Percentiles rank a stretch among this genome's conserved stretches.
Evolutionary conservation across 2,329 filamentous ascomycete species (phyloP).

Genomic region (Scedosporium dehoogii): DNA sequence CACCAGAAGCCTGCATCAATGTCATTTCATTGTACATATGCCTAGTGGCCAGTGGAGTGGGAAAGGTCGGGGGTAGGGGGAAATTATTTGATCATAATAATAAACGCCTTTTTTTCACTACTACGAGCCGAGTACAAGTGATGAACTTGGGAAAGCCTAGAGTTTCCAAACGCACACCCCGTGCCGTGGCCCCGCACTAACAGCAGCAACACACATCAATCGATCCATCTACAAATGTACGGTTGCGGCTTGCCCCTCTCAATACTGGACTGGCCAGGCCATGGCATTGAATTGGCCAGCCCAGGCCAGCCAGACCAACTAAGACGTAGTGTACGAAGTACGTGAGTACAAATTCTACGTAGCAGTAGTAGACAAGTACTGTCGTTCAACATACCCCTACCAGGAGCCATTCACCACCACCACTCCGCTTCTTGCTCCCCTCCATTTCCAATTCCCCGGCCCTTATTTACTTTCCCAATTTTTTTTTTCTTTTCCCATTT

Average conservation of each 20-base stretch:
- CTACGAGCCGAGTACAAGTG: not conserved
- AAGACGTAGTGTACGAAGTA: not conserved
- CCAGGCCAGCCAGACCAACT: no score
- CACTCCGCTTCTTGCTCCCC: slow-evolving; percentile 9
- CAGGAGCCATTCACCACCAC: not conserved
- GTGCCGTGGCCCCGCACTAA: slow-evolving; percentile 6
- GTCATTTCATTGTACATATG: slow-evolving; percentile 9
- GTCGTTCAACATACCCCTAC: slow-evolving; percentile 1
- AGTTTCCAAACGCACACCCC: slow-evolving; percentile 3
- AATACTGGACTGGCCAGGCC: not conserved
- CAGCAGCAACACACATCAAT: slow-evolving; percentile 4
- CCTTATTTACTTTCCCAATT: slow-evolving; percentile 3
- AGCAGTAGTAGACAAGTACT: not conserved
- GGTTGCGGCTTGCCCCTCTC: not conserved
- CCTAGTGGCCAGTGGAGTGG: not conserved
- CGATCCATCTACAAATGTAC: not conserved
- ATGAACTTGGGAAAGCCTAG: not conserved
- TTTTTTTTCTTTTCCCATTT: slow-evolving; percentile 9
- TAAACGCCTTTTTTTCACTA: not conserved
- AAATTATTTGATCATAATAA: not conserved
- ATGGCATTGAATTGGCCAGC: not conserved
- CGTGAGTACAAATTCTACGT: not conserved
- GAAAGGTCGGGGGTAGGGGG: not conserved
- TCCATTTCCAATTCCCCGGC: slow-evolving; percentile 7
- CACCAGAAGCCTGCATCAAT: slow-evolving; percentile 14